A percentile compares a stretch with the other conserved stretches of the same genome.
Conservation (phyloP, 352 stramenopile species). For the Phytophthora podocarpi region DNA sequence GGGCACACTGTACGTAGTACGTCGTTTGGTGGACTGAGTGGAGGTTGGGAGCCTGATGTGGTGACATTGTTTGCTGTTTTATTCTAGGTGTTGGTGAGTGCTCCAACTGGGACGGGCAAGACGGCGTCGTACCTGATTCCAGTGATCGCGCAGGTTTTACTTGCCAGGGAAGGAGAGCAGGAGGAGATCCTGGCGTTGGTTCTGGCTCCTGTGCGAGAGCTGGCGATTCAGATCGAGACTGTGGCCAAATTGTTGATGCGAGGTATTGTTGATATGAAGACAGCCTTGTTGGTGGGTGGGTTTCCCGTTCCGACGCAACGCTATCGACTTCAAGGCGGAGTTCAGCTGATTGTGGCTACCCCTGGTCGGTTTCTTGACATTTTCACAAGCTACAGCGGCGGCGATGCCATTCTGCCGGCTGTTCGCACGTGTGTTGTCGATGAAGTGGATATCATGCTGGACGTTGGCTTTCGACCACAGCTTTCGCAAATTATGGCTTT, state of each 20-base stretch:
- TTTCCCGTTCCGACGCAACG: slow-evolving; percentile 68
- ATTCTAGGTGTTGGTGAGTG: slow-evolving; percentile 55
- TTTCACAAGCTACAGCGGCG: slow-evolving; percentile 38
- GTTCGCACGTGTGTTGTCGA: slow-evolving; percentile 60
- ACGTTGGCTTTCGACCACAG: slow-evolving; percentile 56
- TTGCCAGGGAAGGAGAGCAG: slow-evolving; percentile 11
- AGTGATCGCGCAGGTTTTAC: slow-evolving; percentile 47
- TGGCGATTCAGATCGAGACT: slow-evolving; percentile 77
- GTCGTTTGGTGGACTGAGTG: too few species aligned
- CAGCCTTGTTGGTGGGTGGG: slow-evolving; percentile 66
- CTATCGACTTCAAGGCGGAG: slow-evolving; percentile 59
- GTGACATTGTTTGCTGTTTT: slow-evolving; percentile 4
- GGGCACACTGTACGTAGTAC: slow-evolving; percentile 49
- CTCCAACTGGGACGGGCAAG: slow-evolving; percentile 76
- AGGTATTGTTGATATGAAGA: slow-evolving; percentile 67
- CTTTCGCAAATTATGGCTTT: slow-evolving; percentile 54
- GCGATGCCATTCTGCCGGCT: slow-evolving; percentile 19
- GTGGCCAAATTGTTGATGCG: slow-evolving; percentile 61
- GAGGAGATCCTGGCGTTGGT: slow-evolving; percentile 45
- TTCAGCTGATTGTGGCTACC: slow-evolving; percentile 72
- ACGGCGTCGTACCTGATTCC: slow-evolving; percentile 72
- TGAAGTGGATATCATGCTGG: slow-evolving; percentile 81
- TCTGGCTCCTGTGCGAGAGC: slow-evolving; percentile 68
- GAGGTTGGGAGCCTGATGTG: too few species aligned
- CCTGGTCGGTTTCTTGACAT: slow-evolving; percentile 70